Conservation (phyloP, 805 yeast species). For the Candida maesae region DNA sequence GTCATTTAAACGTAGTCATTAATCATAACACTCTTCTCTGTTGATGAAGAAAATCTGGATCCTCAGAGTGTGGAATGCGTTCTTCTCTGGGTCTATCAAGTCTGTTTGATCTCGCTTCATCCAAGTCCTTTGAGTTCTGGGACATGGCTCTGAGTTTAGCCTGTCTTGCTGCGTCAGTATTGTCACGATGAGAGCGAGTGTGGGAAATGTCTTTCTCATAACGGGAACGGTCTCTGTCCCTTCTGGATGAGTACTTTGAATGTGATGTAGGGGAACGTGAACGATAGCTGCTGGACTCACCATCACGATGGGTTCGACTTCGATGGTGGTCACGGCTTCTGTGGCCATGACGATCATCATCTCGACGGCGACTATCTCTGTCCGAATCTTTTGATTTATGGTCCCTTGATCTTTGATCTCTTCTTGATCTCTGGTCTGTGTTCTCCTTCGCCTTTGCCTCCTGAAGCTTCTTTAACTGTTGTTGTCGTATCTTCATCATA, state of each 20-base stretch:
- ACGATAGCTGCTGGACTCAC: too few relatives aligned
- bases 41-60: not conserved
- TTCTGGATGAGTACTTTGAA: too few relatives aligned
- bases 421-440: conserved; percentile 3
- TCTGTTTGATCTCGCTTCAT: not conserved
- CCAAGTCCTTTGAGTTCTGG: not conserved
- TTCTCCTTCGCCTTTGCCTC: conserved; percentile 28
- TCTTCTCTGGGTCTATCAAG: not conserved
- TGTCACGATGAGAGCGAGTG: not conserved
- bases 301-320: too few relatives aligned
- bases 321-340: not conserved
- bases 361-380: too few relatives aligned
- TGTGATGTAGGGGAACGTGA: too few relatives aligned
- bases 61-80: not conserved
- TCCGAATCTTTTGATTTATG: not conserved
- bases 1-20: too few relatives aligned
- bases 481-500: conserved; percentile 18
- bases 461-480: conserved; percentile 20
- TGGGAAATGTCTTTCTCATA: not conserved
- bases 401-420: not conserved
- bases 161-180: not conserved
- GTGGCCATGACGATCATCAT: conserved; percentile 1
- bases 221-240: not conserved
- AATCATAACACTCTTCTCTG: not conserved
- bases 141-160: not conserved